phyloP scores from a whole-genome alignment of 1,284 basidiomycete species.

The Fomitiporia mediterranea region DNA sequence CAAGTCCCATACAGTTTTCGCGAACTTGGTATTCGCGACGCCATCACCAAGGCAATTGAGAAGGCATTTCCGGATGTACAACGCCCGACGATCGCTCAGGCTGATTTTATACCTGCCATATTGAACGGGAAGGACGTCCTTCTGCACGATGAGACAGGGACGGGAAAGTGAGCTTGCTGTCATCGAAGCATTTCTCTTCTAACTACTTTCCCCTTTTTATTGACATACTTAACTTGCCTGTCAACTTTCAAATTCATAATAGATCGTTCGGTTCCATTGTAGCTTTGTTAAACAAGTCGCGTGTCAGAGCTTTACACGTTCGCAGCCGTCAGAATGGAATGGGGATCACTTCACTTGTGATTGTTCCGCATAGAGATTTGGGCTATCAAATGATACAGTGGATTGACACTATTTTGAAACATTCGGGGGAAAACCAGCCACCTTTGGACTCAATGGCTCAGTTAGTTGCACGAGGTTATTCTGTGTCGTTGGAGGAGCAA shows the following conservation, averaged over 20 bases:
- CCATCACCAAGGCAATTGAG: conserved; percentile 43
- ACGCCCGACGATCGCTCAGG: conserved; percentile 55
- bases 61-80: conserved; percentile 59
- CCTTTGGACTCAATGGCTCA: conserved; percentile 46
- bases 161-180: conserved; percentile 59
- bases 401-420: conserved; percentile 50
- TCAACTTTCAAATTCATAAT: neutral
- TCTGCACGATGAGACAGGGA: conserved; percentile 64
- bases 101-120: conserved; percentile 57
- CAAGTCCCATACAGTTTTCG: conserved; percentile 19
- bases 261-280: conserved; percentile 70
- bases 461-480: conserved; percentile 52
- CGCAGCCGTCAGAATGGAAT: conserved; percentile 23
- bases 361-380: conserved; percentile 73
- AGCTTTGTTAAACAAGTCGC: conserved; percentile 56
- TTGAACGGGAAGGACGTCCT: conserved; percentile 54
- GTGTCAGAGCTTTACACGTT: conserved; percentile 20
- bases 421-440: conserved; percentile 27
- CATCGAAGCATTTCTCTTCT: neutral
- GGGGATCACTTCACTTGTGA: conserved; percentile 47
- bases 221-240: neutral
- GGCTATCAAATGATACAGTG: conserved; percentile 65
- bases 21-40: conserved; percentile 43
- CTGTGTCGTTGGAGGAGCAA: conserved; percentile 28
- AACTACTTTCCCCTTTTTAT: neutral